Percentiles rank a stretch among this genome's conserved stretches.
phyloP scores from a whole-genome alignment of 441 rosid species.

The Euphorbia celastroides region DNA sequence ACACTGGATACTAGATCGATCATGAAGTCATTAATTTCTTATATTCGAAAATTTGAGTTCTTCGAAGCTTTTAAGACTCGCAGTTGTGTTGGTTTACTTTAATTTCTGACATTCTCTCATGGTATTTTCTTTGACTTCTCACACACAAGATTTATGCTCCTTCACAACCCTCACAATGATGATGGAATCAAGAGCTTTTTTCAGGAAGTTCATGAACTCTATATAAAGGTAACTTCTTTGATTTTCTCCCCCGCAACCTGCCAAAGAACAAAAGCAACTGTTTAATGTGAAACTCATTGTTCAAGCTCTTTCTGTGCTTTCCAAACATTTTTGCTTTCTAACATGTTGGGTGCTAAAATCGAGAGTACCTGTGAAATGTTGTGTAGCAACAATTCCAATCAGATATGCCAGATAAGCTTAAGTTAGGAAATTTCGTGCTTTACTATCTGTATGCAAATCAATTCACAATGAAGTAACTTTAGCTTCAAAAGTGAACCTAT shows the following conservation, averaged over 20 bases:
- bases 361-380: background rate
- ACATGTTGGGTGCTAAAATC: background rate
- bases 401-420: background rate
- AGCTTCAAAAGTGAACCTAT: constrained; percentile 1
- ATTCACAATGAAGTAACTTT: background rate
- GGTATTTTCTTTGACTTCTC: constrained; percentile 44
- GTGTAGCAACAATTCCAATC: background rate
- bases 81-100: background rate
- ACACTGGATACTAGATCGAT: too few species aligned
- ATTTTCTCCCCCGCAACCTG: background rate
- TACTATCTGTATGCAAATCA: background rate
- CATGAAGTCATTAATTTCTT: too few species aligned
- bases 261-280: background rate
- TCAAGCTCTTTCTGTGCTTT: too few species aligned
- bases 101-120: background rate
- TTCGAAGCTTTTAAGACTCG: background rate
- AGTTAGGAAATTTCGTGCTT: background rate
- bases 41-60: background rate
- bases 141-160: constrained; percentile 89
- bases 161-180: constrained; percentile 91
- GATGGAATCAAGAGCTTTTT: constrained; percentile 98
- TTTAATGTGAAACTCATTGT: too few species aligned
- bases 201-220: constrained; percentile 98
- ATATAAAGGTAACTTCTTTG: constrained; percentile 56
- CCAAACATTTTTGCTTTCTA: background rate